phyloP scores from a whole-genome alignment of 2,329 filamentous ascomycete species.

The Macroventuria anomochaeta region DNA sequence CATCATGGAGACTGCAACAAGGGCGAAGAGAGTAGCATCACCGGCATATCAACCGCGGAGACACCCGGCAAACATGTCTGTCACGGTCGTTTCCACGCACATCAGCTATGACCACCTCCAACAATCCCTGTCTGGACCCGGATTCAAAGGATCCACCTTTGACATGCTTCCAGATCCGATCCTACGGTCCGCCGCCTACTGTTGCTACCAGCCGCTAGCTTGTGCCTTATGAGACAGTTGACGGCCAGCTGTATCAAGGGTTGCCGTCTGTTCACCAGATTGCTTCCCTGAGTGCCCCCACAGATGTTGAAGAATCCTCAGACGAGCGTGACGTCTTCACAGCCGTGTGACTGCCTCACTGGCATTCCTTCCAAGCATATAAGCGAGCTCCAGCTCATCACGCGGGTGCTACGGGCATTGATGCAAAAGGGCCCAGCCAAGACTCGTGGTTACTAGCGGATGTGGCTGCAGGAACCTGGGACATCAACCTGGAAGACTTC shows the following conservation, averaged over 20 bases:
- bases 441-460: slow-evolving; percentile 23
- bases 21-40: slow-evolving; percentile 3
- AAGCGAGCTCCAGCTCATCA: slow-evolving; percentile 29
- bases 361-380: slow-evolving; percentile 18
- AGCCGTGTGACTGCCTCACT: slow-evolving; percentile 24
- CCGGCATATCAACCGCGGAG: slow-evolving; percentile 8
- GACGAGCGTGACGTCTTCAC: slow-evolving; percentile 9
- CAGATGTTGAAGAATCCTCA: not conserved
- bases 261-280: not conserved
- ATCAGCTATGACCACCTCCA: slow-evolving; percentile 18
- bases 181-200: slow-evolving; percentile 16
- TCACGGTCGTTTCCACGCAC: slow-evolving; percentile 23
- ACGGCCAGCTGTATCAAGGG: slow-evolving; percentile 11
- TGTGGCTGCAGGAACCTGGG: slow-evolving; percentile 26
- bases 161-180: slow-evolving; percentile 34
- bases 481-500: slow-evolving; percentile 10
- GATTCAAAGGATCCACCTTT: slow-evolving; percentile 18
- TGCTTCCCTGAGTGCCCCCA: not conserved
- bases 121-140: slow-evolving; percentile 22
- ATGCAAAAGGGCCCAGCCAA: slow-evolving; percentile 23
- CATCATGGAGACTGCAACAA: not conserved
- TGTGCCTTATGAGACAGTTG: slow-evolving; percentile 11
- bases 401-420: slow-evolving; percentile 16
- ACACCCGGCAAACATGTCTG: slow-evolving; percentile 18
- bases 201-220: slow-evolving; percentile 14